These are phyloP conservation scores for Boletales sp. DNA, from an alignment of 768 basidiomycete genomes.

Conservation along the genomic window DNA sequence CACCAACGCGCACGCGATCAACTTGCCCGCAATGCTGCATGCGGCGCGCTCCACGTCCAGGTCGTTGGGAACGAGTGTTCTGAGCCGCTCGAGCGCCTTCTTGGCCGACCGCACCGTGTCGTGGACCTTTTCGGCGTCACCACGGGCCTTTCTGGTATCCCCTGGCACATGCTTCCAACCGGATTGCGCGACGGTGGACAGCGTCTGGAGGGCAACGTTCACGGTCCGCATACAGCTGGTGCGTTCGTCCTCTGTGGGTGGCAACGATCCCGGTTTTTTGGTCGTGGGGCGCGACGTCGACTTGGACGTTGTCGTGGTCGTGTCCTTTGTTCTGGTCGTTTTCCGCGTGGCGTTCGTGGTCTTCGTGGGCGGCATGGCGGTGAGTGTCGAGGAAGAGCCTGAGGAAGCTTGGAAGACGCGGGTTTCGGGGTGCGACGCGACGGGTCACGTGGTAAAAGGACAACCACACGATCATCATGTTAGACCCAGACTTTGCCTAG, in stretches of 20 bases:
- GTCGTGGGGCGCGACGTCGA: constrained; percentile 23
- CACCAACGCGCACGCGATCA: constrained; percentile 70
- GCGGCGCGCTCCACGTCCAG: constrained; percentile 75
- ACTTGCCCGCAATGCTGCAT: constrained; percentile 60
- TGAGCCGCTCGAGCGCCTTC: constrained; percentile 44
- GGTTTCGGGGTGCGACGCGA: constrained; percentile 5
- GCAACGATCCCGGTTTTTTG: constrained; percentile 18
- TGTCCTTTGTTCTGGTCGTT: constrained; percentile 12
- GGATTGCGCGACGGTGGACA: constrained; percentile 50
- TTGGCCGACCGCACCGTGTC: constrained; percentile 35
- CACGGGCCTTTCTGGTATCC: constrained; percentile 22
- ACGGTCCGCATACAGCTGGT: constrained; percentile 57
- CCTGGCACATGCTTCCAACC: constrained; percentile 52
- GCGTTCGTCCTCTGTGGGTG: constrained; percentile 34
- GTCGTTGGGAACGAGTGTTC: constrained; percentile 42
- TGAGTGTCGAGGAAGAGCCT: neutral
- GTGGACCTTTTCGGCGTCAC: constrained; percentile 31
- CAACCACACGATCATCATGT: no score
- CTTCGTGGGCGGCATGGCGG: constrained; percentile 13
- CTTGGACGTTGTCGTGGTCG: constrained; percentile 11
- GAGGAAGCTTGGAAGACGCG: neutral
- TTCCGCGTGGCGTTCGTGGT: constrained; percentile 1
- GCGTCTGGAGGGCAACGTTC: constrained; percentile 56
- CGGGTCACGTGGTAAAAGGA: constrained; percentile 7
- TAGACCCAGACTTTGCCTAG: no score